A percentile compares a stretch with the other conserved stretches of the same genome.
These are phyloP conservation scores for Somion occarium DNA, from an alignment of 1,284 basidiomycete genomes.

Conservation along the genomic window DNA sequence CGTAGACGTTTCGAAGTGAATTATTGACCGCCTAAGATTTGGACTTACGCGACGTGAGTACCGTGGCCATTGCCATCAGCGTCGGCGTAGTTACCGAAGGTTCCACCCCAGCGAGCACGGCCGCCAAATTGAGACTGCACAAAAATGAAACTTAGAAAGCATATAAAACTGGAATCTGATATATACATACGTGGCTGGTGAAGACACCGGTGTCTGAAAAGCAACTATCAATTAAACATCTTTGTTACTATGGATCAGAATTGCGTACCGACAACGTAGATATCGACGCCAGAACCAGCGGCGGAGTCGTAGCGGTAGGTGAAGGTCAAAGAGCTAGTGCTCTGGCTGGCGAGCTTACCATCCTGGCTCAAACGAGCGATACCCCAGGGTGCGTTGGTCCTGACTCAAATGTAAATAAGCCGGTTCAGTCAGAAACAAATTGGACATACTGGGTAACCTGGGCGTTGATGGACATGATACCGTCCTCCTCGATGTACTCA, in stretches of 20 bases:
- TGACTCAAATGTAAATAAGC: not conserved
- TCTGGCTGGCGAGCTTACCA: conserved; percentile 11
- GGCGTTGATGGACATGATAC: conserved; percentile 14
- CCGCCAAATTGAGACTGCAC: conserved; percentile 56
- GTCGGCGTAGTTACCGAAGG: conserved; percentile 34
- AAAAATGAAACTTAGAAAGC: conserved; percentile 46
- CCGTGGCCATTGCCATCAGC: conserved; percentile 57
- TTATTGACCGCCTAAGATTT: not conserved
- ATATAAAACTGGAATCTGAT: not conserved
- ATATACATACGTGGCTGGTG: conserved; percentile 42
- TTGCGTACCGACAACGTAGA: conserved; percentile 28
- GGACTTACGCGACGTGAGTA: conserved; percentile 35
- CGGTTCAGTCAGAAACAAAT: not conserved
- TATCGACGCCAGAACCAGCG: conserved; percentile 31
- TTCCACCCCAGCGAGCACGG: conserved; percentile 64
- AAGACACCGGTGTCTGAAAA: conserved; percentile 46
- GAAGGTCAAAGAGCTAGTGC: conserved; percentile 13
- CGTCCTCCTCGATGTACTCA: conserved; percentile 44
- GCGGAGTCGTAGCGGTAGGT: conserved; percentile 25
- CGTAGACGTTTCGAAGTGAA: not conserved
- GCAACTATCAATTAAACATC: not conserved
- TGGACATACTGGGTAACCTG: conserved; percentile 13
- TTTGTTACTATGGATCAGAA: conserved; percentile 1
- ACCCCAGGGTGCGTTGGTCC: conserved; percentile 32
- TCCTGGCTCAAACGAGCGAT: conserved; percentile 27